Conservation (phyloP, 2,329 filamentous ascomycete genomes). For the Sphaerulina populicola region DNA sequence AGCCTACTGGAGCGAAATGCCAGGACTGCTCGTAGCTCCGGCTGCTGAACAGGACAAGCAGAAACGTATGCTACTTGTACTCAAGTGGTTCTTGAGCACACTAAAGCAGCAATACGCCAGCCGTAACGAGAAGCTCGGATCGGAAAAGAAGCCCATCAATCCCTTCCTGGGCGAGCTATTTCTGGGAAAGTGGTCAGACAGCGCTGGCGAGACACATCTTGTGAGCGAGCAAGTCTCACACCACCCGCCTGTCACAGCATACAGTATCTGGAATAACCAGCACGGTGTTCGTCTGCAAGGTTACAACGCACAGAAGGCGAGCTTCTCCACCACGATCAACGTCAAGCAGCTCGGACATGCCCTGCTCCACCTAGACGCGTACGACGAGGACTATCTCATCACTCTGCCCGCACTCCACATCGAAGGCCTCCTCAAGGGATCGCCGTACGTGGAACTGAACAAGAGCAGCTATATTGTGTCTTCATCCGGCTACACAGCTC, state of each 20-base stretch:
- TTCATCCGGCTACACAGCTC: slow-evolving; percentile 75
- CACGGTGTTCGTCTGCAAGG: slow-evolving; percentile 69
- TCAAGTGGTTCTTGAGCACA: slow-evolving; percentile 93
- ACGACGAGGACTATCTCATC: slow-evolving; percentile 72
- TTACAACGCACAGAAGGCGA: slow-evolving; percentile 94
- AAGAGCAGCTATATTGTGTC: slow-evolving; percentile 76
- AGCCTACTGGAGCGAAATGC: slow-evolving; percentile 51
- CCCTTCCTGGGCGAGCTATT: slow-evolving; percentile 94
- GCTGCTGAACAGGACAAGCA: slow-evolving; percentile 69
- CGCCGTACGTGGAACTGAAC: slow-evolving; percentile 86
- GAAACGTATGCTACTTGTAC: slow-evolving; percentile 75
- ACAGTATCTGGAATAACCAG: slow-evolving; percentile 79
- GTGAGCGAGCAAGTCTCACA: slow-evolving; percentile 95
- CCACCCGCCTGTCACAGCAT: slow-evolving; percentile 90
- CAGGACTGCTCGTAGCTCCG: slow-evolving; percentile 67
- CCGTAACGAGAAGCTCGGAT: slow-evolving; percentile 70
- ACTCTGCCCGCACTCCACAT: slow-evolving; percentile 87
- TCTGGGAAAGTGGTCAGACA: slow-evolving; percentile 80
- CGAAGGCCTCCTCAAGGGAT: slow-evolving; percentile 77
- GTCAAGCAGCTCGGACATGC: slow-evolving; percentile 75
- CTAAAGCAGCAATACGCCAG: slow-evolving; percentile 76
- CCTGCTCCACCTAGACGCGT: slow-evolving; percentile 62
- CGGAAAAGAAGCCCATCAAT: slow-evolving; percentile 96
- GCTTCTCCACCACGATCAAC: slow-evolving; percentile 86
- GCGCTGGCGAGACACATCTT: slow-evolving; percentile 71